Conservation (phyloP, 371 early-diverging fungal species). For the Saksenaea vasiformis region DNA sequence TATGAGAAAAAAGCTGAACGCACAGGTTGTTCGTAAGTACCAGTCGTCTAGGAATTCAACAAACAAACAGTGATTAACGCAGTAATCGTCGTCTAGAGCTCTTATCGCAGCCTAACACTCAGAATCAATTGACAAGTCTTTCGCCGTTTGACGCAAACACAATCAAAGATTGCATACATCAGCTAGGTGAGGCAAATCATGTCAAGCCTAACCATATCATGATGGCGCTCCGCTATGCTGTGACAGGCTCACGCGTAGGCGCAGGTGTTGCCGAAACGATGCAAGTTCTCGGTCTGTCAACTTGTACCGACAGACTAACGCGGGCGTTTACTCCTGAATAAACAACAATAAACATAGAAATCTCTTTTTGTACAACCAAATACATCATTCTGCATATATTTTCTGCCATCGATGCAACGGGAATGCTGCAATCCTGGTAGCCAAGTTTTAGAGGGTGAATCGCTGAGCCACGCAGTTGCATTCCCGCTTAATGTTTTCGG, state of each 20-base stretch:
- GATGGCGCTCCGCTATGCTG: slow-evolving; percentile 63
- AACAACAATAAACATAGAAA: neutral
- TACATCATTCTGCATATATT: neutral
- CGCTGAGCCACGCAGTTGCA: no score
- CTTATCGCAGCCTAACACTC: slow-evolving; percentile 11
- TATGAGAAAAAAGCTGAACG: slow-evolving; percentile 50
- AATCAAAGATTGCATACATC: slow-evolving; percentile 35
- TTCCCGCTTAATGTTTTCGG: no score
- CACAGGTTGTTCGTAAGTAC: slow-evolving; percentile 36
- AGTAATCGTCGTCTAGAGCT: slow-evolving; percentile 9
- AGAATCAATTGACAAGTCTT: slow-evolving; percentile 15
- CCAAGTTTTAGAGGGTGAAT: no score
- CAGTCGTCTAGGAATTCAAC: no score
- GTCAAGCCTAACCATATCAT: slow-evolving; percentile 57
- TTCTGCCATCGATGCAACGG: no score
- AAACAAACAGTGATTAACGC: no score
- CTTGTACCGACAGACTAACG: slow-evolving; percentile 30
- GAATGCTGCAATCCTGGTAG: no score
- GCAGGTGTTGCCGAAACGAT: slow-evolving; percentile 65
- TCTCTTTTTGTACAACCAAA: neutral
- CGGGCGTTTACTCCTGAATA: neutral
- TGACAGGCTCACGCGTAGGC: slow-evolving; percentile 68
- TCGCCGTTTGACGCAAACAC: slow-evolving; percentile 28
- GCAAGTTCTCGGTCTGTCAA: slow-evolving; percentile 48
- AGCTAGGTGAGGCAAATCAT: slow-evolving; percentile 26